Base-by-base conservation (phyloP, 2,329 filamentous ascomycete genomes). In the Pestalotiopsis sp. region DNA sequence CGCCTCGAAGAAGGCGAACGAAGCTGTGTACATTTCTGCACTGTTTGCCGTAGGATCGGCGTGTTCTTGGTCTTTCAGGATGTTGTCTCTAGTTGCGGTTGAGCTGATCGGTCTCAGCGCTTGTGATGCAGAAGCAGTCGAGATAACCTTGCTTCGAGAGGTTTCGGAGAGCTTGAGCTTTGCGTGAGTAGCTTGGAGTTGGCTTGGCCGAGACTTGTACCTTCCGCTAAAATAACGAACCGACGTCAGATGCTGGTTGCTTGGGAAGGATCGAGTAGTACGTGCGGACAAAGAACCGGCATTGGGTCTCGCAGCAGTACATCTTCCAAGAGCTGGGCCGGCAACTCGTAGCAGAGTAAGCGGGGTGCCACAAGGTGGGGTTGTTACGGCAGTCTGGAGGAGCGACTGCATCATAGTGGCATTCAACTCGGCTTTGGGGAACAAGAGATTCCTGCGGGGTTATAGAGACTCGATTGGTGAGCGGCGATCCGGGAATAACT, bases 1-100 rank as follows among this genome's bases (percentile, higher is more conserved):
- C n/a, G 77, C 78, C 71, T 80, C 78, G 74, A 93, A 92, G 80
- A 93, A 92, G 75, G 90, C 91, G 74, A 89, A 91, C 0, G 90
- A 91, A 38, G 91, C 87, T 27, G 91, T 92, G 77, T 93, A 89
- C 76, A 77, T 78, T 36, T 58, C 70, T 71, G 68, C n/a, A 63
- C n/a, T 11, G 12, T 56, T 70, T 7, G 66, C 65, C 20, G 70
- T 68, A 52, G 69, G 70, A 23, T 69, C 61, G 7, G 68, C 67
- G 31, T 61, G 27, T 25, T 39, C 27, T 62, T 62, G 25, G 13
- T 17, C 14, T 17, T 39, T 14, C 13, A 36, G 7, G 38, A 20
- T 38, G 13, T 17, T 27, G n/a, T 17, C n/a, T 13, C 14, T 20
- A 14, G 31, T n/a, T 12, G n/a, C 20, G 31, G 13, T 39, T 17